Conservation (phyloP, 805 yeast genomes). For the Debaryomyces maramus region DNA sequence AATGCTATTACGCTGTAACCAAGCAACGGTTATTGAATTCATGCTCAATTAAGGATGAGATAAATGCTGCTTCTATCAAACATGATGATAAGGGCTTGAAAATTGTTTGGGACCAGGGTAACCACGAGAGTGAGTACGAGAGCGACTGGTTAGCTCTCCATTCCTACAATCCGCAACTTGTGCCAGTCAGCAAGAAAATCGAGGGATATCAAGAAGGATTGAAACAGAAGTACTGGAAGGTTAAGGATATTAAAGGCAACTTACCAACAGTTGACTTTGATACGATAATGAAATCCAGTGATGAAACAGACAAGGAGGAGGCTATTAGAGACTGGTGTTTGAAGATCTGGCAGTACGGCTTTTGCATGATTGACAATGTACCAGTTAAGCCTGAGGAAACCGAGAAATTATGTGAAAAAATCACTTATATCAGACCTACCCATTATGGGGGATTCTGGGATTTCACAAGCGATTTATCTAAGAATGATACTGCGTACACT, state of each 20-base stretch:
- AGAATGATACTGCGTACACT: slow-evolving; percentile 72
- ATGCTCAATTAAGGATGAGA: slow-evolving; percentile 38
- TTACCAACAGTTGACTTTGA: slow-evolving; percentile 52
- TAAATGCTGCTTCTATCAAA: slow-evolving; percentile 17
- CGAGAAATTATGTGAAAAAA: slow-evolving; percentile 53
- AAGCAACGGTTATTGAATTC: slow-evolving; percentile 61
- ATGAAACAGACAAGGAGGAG: slow-evolving; percentile 28
- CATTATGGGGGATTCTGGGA: slow-evolving; percentile 85
- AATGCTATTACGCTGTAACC: slow-evolving; percentile 55
- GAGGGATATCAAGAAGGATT: slow-evolving; percentile 30
- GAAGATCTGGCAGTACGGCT: slow-evolving; percentile 58
- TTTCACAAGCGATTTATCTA: slow-evolving; percentile 66
- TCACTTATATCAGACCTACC: slow-evolving; percentile 63
- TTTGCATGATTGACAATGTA: slow-evolving; percentile 58
- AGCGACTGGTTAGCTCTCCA: slow-evolving; percentile 48
- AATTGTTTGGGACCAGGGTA: slow-evolving; percentile 41
- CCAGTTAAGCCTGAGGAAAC: slow-evolving; percentile 63
- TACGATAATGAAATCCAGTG: slow-evolving; percentile 40
- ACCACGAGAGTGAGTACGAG: slow-evolving; percentile 40
- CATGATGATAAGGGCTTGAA: slow-evolving; percentile 13
- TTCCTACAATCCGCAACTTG: slow-evolving; percentile 52
- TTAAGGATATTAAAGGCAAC: slow-evolving; percentile 33
- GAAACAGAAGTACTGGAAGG: slow-evolving; percentile 45
- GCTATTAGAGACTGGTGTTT: slow-evolving; percentile 57
- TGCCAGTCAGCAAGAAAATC: slow-evolving; percentile 28